Evolutionary conservation across 2,329 filamentous ascomycete species (phyloP).

Genomic region (Tricladium varicosporioides): DNA sequence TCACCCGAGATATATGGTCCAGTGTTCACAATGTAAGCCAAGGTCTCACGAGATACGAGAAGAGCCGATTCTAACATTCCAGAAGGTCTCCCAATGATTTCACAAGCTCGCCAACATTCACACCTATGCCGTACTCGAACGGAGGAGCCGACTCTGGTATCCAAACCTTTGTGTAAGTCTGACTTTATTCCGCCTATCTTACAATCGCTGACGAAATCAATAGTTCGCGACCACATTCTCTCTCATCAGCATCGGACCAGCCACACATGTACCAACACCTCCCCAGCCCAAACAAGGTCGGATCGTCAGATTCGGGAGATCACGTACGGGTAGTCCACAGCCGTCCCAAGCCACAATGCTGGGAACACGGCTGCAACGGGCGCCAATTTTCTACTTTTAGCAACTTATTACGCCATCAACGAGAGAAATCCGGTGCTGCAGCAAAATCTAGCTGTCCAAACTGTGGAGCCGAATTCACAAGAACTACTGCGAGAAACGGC

Average conservation of each 20-base stretch:
- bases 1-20: constrained; percentile 32
- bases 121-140: constrained; percentile 27
- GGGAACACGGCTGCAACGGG: constrained; percentile 96
- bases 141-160: constrained; percentile 22
- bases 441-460: constrained; percentile 86
- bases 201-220: constrained; percentile 8
- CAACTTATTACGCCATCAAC: constrained; percentile 87
- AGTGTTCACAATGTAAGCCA: constrained; percentile 32
- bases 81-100: constrained; percentile 3
- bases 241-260: constrained; percentile 31
- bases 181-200: not conserved
- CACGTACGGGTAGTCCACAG: constrained; percentile 70
- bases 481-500: constrained; percentile 84
- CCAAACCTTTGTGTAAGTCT: constrained; percentile 27
- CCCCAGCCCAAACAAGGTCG: constrained; percentile 38
- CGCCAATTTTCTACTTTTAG: constrained; percentile 95
- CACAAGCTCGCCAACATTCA: constrained; percentile 26
- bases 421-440: constrained; percentile 90
- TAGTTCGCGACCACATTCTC: constrained; percentile 28
- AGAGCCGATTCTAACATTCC: constrained; percentile 2
- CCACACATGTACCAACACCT: constrained; percentile 29
- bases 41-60: not conserved
- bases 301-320: constrained; percentile 40
- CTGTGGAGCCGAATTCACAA: constrained; percentile 90
- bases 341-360: constrained; percentile 91